phyloP scores from a whole-genome alignment of 75 land plant genomes.

The Isoetes taiwanensis region DNA sequence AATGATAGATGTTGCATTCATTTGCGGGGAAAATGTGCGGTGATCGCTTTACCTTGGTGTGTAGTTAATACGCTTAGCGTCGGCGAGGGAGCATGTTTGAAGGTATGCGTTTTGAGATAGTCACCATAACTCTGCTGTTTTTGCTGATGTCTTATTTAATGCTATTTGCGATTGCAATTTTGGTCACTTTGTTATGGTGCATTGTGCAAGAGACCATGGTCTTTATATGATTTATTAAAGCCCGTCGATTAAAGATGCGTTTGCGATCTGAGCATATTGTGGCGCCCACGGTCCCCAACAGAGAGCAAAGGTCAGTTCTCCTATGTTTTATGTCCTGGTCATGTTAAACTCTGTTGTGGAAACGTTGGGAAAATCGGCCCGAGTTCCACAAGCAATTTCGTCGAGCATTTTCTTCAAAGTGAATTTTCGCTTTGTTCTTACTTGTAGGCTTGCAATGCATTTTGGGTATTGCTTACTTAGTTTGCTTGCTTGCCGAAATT shows the following conservation, averaged over 20 bases:
- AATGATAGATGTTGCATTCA: neutral
- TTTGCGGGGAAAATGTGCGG: constrained; percentile 36
- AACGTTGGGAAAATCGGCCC: no score
- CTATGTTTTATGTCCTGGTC: no score
- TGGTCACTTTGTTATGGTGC: constrained; percentile 64
- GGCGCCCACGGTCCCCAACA: constrained; percentile 77
- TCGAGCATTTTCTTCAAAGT: no score
- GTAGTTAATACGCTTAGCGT: constrained; percentile 61
- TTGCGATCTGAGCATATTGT: constrained; percentile 84
- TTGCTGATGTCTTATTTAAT: no score
- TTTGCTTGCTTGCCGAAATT: no score
- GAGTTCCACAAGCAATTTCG: no score
- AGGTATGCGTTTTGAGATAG: constrained; percentile 30
- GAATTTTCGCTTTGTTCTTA: no score
- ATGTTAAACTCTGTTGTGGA: no score
- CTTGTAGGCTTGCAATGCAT: no score
- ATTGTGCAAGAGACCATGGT: constrained; percentile 75
- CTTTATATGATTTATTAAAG: constrained; percentile 50
- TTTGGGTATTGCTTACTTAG: no score
- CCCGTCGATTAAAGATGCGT: constrained; percentile 34
- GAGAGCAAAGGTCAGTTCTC: constrained; percentile 46
- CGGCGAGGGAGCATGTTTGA: constrained; percentile 64
- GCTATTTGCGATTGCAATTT: constrained; percentile 53
- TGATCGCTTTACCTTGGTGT: constrained; percentile 24
- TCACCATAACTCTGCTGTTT: neutral